Evolutionary conservation across 805 yeast genomes (phyloP).

Genomic region (Grigorovia transvaalensis): DNA sequence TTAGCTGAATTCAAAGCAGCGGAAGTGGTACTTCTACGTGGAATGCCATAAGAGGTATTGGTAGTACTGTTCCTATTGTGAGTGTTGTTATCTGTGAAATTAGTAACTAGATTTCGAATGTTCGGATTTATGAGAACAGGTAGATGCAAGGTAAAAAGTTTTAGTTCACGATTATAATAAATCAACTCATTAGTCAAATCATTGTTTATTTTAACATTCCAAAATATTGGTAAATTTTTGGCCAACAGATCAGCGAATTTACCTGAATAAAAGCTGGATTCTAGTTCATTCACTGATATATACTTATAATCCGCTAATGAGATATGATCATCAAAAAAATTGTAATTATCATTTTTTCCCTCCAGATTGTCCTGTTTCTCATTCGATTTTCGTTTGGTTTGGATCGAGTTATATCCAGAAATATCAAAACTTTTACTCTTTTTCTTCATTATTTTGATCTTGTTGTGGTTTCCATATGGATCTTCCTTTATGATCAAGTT

Average conservation of each 20-base stretch:
- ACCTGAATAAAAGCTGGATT: background rate
- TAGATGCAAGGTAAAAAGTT: constrained; percentile 37
- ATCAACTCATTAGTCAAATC: constrained; percentile 32
- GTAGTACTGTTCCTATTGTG: background rate
- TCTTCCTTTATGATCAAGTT: background rate
- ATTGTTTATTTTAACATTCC: constrained; percentile 26
- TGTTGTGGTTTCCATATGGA: too few species aligned
- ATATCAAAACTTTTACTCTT: too few species aligned
- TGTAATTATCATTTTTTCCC: background rate
- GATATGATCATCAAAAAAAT: background rate
- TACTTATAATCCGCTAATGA: background rate
- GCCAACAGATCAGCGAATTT: background rate
- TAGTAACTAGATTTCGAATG: background rate
- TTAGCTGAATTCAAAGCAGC: background rate
- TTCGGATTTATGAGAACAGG: constrained; percentile 1
- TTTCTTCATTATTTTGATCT: too few species aligned
- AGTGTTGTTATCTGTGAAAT: background rate
- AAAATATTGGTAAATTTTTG: background rate
- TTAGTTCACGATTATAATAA: constrained; percentile 50
- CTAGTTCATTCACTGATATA: background rate
- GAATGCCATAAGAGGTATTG: background rate
- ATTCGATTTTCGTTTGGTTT: too few species aligned
- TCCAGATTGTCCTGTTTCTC: too few species aligned
- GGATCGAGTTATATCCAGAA: too few species aligned
- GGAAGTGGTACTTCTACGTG: background rate